Evolutionary conservation across 139 green algal genomes (phyloP).

Genomic region (Chlamydomonas eustigma): DNA sequence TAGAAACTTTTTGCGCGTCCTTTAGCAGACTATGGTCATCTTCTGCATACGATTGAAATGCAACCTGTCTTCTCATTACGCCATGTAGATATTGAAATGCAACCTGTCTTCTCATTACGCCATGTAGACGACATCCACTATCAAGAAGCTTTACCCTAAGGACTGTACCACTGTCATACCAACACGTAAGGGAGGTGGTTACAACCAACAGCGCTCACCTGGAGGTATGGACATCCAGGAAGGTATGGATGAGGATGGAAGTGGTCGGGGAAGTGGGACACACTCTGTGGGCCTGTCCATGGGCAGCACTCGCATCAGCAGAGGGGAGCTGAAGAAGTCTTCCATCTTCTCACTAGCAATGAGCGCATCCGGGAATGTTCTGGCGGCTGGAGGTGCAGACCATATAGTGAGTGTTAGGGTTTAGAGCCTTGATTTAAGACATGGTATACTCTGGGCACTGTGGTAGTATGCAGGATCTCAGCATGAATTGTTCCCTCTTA

Average conservation of each 20-base stretch:
- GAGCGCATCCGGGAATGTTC: conserved; percentile 46
- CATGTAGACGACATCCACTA: too few relatives aligned
- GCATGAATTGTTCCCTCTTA: too few relatives aligned
- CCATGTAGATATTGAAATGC: too few relatives aligned
- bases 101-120: too few relatives aligned
- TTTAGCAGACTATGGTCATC: too few relatives aligned
- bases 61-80: too few relatives aligned
- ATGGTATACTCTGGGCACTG: too few relatives aligned
- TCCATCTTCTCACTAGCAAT: conserved; percentile 81
- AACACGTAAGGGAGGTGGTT: background rate
- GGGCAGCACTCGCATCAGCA: background rate
- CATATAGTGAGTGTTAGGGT: conserved; percentile 1
- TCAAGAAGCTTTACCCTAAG: background rate
- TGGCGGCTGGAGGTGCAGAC: conserved; percentile 73
- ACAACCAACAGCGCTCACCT: background rate
- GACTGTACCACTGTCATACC: background rate
- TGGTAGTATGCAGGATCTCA: too few relatives aligned
- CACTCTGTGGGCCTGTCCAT: background rate
- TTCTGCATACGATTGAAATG: too few relatives aligned
- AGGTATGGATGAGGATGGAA: background rate
- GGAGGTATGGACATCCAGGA: background rate
- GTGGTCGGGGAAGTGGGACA: background rate
- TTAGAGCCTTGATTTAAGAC: too few relatives aligned
- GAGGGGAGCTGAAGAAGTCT: conserved; percentile 22
- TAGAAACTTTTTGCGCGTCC: too few relatives aligned